Percentiles rank a stretch among this genome's conserved stretches.
phyloP scores from a whole-genome alignment of 129 eudicot genomes.

The Ambrosia trifida region DNA sequence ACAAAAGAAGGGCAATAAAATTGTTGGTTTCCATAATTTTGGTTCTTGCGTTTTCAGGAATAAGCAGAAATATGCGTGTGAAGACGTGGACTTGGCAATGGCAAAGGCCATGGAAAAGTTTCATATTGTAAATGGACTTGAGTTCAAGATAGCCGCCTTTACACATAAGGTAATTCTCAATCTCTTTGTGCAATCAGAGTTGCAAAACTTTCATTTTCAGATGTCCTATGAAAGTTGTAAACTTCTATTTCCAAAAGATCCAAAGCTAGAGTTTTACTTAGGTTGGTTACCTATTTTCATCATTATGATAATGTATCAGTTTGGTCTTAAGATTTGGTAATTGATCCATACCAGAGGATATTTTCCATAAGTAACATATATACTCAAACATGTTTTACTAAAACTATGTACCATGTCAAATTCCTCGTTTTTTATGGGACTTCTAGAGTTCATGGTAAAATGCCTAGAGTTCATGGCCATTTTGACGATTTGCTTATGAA shows the following conservation, averaged over 20 bases:
- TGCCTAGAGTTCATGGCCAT: background rate
- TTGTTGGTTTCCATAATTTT: background rate
- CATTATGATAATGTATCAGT: constrained; percentile 8
- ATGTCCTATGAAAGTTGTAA: background rate
- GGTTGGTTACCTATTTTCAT: constrained; percentile 3
- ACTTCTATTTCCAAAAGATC: constrained; percentile 18
- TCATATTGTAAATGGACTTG: constrained; percentile 61
- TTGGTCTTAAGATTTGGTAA: constrained; percentile 11
- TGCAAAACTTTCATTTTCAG: background rate
- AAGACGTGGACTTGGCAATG: constrained; percentile 45
- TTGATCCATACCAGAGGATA: background rate
- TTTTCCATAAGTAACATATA: background rate
- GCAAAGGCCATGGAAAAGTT: constrained; percentile 72
- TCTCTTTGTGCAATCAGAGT: background rate
- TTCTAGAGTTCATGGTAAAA: constrained; percentile 2
- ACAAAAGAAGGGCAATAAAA: background rate
- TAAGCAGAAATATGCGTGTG: constrained; percentile 42
- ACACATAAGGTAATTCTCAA: constrained; percentile 60
- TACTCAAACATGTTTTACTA: background rate
- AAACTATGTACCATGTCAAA: background rate
- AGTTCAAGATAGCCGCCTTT: constrained; percentile 65
- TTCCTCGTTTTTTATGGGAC: constrained; percentile 15
- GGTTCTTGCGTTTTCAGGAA: constrained; percentile 53
- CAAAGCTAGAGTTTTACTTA: constrained; percentile 11
- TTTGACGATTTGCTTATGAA: background rate